A percentile compares a stretch with the other conserved stretches of the same genome.
These are phyloP conservation scores for Laetiporus sulphureus DNA, from an alignment of 1,284 basidiomycete species.

Conservation along the genomic window DNA sequence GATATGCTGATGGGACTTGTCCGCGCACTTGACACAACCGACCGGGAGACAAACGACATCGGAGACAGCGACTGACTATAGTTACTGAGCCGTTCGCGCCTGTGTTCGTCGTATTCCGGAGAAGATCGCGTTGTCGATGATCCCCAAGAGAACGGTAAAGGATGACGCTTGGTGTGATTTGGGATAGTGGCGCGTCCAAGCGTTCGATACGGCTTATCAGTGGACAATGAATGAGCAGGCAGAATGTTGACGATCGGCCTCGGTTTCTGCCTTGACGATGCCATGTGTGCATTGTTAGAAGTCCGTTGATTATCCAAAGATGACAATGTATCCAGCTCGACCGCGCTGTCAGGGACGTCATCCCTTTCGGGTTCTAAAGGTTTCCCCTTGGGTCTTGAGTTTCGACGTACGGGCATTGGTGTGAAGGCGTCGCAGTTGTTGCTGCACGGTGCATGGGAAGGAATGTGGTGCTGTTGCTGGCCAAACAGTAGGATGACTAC, in stretches of 20 bases:
- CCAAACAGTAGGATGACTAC: conserved; percentile 12
- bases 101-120: conserved; percentile 7
- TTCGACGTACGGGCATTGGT: conserved; percentile 16
- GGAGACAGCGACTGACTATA: conserved; percentile 18
- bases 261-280: not conserved
- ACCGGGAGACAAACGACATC: conserved; percentile 19
- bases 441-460: conserved; percentile 2
- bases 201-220: too few species aligned
- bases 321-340: not conserved
- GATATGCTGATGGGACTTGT: conserved; percentile 13
- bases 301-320: conserved; percentile 4
- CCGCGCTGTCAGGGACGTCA: not conserved
- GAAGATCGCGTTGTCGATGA: conserved; percentile 6
- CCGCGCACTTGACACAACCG: conserved; percentile 9
- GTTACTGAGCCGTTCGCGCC: conserved; percentile 8
- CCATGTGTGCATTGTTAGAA: conserved; percentile 2
- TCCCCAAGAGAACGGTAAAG: conserved; percentile 19
- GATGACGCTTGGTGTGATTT: conserved; percentile 15
- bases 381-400: conserved; percentile 8
- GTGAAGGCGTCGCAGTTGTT: conserved; percentile 13
- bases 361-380: too few species aligned
- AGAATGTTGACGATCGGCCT: conserved; percentile 9
- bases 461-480: conserved; percentile 10
- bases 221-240: conserved; percentile 17
- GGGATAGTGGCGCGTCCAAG: too few species aligned